phyloP scores from a whole-genome alignment of 1,284 basidiomycete species.

The Puccinia triticina region DNA sequence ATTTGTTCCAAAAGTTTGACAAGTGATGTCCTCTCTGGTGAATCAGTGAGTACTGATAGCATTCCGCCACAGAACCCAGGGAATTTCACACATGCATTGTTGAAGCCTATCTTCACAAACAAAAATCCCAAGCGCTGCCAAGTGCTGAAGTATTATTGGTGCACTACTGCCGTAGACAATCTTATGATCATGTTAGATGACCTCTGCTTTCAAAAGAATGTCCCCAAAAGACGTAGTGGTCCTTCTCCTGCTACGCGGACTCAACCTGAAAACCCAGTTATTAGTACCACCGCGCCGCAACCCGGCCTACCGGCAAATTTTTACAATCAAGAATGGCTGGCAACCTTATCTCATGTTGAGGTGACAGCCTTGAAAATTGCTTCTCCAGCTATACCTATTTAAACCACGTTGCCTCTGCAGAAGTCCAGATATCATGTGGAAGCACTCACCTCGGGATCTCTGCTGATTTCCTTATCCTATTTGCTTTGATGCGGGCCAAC shows the following conservation, averaged over 20 bases:
- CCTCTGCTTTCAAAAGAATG: neutral
- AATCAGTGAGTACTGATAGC: neutral
- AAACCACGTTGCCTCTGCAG: too few species aligned
- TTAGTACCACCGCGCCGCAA: neutral
- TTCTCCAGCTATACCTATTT: too few species aligned
- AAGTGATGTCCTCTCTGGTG: neutral
- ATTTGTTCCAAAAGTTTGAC: neutral
- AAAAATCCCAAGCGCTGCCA: neutral
- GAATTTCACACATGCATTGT: too few species aligned
- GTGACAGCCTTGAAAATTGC: too few species aligned
- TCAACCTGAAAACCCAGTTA: neutral
- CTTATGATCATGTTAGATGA: conserved; percentile 18
- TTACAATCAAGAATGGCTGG: conserved; percentile 1
- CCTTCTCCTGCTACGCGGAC: neutral
- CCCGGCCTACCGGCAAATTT: neutral
- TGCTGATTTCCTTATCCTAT: too few species aligned
- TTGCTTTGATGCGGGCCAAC: too few species aligned
- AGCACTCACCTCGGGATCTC: too few species aligned
- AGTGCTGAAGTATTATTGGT: conserved; percentile 10
- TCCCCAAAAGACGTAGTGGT: conserved; percentile 13
- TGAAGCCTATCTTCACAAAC: neutral
- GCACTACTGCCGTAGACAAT: conserved; percentile 14
- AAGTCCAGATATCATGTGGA: too few species aligned
- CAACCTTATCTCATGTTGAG: too few species aligned
- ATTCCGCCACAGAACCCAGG: neutral